Conservation (phyloP, 495 filamentous ascomycete genomes). For the Tirmania nivea region DNA sequence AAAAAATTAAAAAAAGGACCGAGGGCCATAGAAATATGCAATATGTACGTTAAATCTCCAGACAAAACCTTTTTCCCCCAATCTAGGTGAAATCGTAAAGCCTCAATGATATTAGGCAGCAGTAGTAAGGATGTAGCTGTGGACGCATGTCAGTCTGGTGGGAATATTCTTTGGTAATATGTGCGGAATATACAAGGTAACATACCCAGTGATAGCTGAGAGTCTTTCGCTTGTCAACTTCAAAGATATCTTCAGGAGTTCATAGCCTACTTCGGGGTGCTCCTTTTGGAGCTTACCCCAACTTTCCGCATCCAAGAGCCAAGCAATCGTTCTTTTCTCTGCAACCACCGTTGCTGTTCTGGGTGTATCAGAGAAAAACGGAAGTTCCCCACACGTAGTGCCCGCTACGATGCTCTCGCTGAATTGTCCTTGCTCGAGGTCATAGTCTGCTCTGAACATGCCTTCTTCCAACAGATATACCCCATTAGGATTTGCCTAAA, state of each 20-base stretch:
- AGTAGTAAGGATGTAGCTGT: neutral
- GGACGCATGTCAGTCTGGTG: neutral
- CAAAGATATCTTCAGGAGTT: constrained; percentile 61
- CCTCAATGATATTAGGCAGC: constrained; percentile 1
- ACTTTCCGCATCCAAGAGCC: constrained; percentile 45
- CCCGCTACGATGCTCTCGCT: constrained; percentile 86
- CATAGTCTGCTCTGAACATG: constrained; percentile 72
- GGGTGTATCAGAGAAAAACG: constrained; percentile 78
- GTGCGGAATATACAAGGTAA: constrained; percentile 5
- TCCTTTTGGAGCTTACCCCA: constrained; percentile 50
- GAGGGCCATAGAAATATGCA: no score
- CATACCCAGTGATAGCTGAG: constrained; percentile 52
- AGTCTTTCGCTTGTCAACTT: constrained; percentile 28
- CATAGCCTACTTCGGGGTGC: constrained; percentile 54
- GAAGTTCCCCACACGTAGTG: constrained; percentile 84
- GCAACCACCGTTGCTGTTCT: constrained; percentile 69
- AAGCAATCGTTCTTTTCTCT: constrained; percentile 61
- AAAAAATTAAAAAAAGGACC: no score
- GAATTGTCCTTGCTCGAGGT: constrained; percentile 68
- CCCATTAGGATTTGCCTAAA: constrained; percentile 26
- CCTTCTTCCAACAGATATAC: constrained; percentile 88
- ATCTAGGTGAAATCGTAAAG: neutral
- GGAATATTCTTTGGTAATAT: neutral
- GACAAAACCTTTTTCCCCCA: no score
- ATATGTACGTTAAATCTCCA: no score